These are phyloP conservation scores for Fraxinus ornus DNA, from an alignment of 305 asterid species.

Conservation along the genomic window DNA sequence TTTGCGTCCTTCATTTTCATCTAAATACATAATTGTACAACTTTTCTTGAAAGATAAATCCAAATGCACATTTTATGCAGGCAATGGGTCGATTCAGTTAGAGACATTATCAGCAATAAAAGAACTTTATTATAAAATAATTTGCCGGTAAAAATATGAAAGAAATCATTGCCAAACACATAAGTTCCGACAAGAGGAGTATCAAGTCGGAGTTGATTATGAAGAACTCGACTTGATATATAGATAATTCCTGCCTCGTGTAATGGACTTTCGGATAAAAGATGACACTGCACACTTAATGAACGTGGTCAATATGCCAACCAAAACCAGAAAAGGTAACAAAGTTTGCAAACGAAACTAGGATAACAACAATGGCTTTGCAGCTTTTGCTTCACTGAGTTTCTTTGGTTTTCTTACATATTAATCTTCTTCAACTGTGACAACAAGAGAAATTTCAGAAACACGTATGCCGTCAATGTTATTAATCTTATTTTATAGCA, in stretches of 20 bases:
- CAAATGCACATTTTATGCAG: background rate
- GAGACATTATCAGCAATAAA: background rate
- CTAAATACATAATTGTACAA: background rate
- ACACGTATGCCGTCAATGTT: background rate
- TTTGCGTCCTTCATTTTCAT: background rate
- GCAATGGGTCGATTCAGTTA: background rate
- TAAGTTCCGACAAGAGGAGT: background rate
- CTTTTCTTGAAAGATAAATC: background rate
- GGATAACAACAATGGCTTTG: background rate
- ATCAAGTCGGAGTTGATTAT: background rate
- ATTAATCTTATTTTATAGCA: background rate
- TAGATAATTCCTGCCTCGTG: background rate
- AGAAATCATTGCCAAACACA: background rate
- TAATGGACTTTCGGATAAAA: background rate
- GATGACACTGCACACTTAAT: background rate
- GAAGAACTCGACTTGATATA: background rate
- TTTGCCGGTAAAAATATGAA: background rate
- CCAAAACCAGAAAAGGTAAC: background rate
- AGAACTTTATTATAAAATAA: background rate
- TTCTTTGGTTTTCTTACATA: background rate
- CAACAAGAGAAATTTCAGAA: background rate
- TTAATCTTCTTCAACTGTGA: background rate
- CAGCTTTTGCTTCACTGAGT: background rate
- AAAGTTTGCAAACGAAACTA: background rate
- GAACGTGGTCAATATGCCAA: background rate